Percentiles rank a stretch among this genome's conserved stretches.
Evolutionary conservation across 2,329 filamentous ascomycete genomes (phyloP).

Genomic region (Tothia fuscella): DNA sequence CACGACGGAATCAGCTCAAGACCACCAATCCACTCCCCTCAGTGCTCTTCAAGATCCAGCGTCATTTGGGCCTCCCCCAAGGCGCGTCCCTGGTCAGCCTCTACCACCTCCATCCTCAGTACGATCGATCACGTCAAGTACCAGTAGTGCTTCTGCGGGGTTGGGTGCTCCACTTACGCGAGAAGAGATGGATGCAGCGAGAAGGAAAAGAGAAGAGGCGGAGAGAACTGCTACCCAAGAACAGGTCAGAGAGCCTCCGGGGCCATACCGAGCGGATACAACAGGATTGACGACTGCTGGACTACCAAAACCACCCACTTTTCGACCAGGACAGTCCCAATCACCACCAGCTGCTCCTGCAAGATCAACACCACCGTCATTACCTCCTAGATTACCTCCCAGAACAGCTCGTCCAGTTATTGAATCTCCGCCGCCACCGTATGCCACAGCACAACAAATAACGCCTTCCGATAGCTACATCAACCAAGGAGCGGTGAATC

Average conservation of each 20-base stretch:
- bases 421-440: constrained; percentile 35
- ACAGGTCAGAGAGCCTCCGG: constrained; percentile 1
- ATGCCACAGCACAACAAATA: constrained; percentile 29
- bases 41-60: constrained; percentile 61
- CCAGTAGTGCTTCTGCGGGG: background rate
- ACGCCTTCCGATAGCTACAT: constrained; percentile 28
- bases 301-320: constrained; percentile 1
- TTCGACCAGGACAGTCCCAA: constrained; percentile 22
- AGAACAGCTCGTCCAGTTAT: constrained; percentile 38
- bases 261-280: constrained; percentile 7
- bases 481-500: constrained; percentile 49
- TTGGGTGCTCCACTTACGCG: constrained; percentile 1
- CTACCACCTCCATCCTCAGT: constrained; percentile 1
- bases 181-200: constrained; percentile 1
- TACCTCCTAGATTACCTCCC: constrained; percentile 62
- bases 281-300: constrained; percentile 6
- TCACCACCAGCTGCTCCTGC: constrained; percentile 42
- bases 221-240: background rate
- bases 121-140: background rate
- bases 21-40: constrained; percentile 51
- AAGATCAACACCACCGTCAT: constrained; percentile 36
- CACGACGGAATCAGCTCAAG: constrained; percentile 25
- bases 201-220: background rate
- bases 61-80: constrained; percentile 72
- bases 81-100: constrained; percentile 25